Evolutionary conservation across 306 rosid species (phyloP).

Genomic region (Alnus rubra): DNA sequence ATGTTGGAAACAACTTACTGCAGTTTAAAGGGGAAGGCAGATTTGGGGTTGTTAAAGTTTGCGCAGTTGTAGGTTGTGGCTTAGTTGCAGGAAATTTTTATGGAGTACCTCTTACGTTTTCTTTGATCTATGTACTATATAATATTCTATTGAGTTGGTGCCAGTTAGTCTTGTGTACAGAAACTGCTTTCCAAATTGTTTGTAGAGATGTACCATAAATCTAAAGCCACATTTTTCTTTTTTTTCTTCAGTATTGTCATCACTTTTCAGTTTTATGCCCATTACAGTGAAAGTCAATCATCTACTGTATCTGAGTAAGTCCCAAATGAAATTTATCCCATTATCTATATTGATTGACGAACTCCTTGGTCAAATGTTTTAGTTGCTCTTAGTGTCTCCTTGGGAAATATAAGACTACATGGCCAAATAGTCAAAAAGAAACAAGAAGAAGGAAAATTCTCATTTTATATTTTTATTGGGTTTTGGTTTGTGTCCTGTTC

Average conservation of each 20-base stretch:
- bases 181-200: not conserved
- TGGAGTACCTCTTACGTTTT: not conserved
- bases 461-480: not conserved
- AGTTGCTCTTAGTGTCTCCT: not conserved
- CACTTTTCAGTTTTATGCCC: not conserved
- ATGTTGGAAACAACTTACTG: not conserved
- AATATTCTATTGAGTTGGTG: not conserved
- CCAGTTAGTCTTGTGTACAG: not conserved
- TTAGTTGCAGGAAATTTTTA: not conserved
- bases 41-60: not conserved
- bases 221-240: not conserved
- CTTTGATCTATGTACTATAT: not conserved
- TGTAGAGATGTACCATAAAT: not conserved
- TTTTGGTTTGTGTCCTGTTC: too few species aligned
- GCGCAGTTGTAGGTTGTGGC: not conserved
- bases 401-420: not conserved
- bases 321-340: not conserved
- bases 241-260: not conserved
- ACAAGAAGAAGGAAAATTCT: not conserved
- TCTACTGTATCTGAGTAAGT: not conserved
- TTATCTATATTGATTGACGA: not conserved
- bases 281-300: not conserved
- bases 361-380: not conserved
- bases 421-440: not conserved
- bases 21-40: not conserved